Base-by-base conservation (phyloP, 2,329 filamentous ascomycete species). In the Aaosphaeria arxii region DNA sequence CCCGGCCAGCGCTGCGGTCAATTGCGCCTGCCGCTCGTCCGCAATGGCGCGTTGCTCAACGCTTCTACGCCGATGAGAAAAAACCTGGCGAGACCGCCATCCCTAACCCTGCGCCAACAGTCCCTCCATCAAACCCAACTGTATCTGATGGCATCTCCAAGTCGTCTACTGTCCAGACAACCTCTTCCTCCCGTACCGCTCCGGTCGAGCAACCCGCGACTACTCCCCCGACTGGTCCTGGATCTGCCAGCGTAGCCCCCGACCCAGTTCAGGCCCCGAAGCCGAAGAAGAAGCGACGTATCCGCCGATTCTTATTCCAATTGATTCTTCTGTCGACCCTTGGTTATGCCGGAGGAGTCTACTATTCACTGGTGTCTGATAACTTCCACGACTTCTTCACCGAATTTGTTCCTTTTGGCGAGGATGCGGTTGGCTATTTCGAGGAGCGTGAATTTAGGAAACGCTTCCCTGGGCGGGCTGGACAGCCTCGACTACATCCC, bases 321-420 rank as follows among this genome's bases (percentile, higher is more conserved):
- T 73, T 96, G 43, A 75, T 91, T 53, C 73, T 96, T 40, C 81
- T 96, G 30, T 85, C 88, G 29, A 83, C 84, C 5, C 72, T 95
- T 40, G 85, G 87, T 36, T 99, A 96, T 63, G 88, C 82, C 47
- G 91, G 91, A 56, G 91, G 92, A 58, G 86, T 96, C 47, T 96
- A 88, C 79, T 94, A 95, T 72, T 92, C 94, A 47, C 84, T 95
- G 56, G 81, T 94, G 72, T 95, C 87, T 66, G 94, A 99, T 77
- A 96, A 90, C 74, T 99, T 97, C 81, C 92, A 99, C 74, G 94
- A 99, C 73, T 94, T 96, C 78, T 99, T 99, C 75, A 97, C 91
- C 62, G 91, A 96, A 74, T 99, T 92, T 71, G 75, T 99, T 13
- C 94, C 94, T 24, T 96, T 88, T 59, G 94, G 91, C 63, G 94